A percentile compares a stretch with the other conserved stretches of the same genome.
These are phyloP conservation scores for Blastocystis sp. DNA, from an alignment of 352 stramenopile genomes.

Conservation along the genomic window DNA sequence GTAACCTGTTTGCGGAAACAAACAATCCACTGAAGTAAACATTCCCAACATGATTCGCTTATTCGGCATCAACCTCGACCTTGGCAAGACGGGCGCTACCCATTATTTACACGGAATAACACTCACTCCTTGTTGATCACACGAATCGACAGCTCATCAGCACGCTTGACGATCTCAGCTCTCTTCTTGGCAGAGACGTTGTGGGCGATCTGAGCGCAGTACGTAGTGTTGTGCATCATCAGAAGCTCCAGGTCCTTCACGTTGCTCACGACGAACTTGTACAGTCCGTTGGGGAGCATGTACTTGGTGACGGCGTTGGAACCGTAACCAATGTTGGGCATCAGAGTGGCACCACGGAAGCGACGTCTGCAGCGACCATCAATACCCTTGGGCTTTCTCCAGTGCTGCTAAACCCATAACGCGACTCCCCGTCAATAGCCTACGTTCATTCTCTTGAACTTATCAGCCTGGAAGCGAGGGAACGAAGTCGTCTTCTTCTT, in stretches of 20 bases:
- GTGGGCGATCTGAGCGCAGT: slow-evolving; percentile 93
- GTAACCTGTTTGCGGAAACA: neutral
- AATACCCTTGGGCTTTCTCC: slow-evolving; percentile 98
- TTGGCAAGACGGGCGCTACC: slow-evolving; percentile 26
- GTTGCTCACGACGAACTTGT: slow-evolving; percentile 96
- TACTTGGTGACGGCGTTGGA: slow-evolving; percentile 95
- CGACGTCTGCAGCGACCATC: slow-evolving; percentile 92
- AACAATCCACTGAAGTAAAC: slow-evolving; percentile 52
- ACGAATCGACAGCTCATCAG: slow-evolving; percentile 91
- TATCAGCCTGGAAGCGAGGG: slow-evolving; percentile 56
- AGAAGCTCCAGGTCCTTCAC: slow-evolving; percentile 91
- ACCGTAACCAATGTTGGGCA: slow-evolving; percentile 96
- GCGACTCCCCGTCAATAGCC: neutral
- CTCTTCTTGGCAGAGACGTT: slow-evolving; percentile 89
- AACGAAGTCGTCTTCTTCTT: slow-evolving; percentile 55
- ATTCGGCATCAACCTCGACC: slow-evolving; percentile 42
- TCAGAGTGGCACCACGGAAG: slow-evolving; percentile 94
- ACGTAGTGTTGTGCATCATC: slow-evolving; percentile 89
- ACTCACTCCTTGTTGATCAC: slow-evolving; percentile 79
- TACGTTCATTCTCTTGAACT: slow-evolving; percentile 59
- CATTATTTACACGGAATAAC: neutral
- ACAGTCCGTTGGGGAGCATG: slow-evolving; percentile 92
- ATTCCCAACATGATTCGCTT: slow-evolving; percentile 15
- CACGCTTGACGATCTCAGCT: slow-evolving; percentile 89
- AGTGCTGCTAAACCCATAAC: slow-evolving; percentile 61